These are phyloP conservation scores for Xylariales sp. DNA, from an alignment of 2,329 filamentous ascomycete genomes.

Conservation along the genomic window DNA sequence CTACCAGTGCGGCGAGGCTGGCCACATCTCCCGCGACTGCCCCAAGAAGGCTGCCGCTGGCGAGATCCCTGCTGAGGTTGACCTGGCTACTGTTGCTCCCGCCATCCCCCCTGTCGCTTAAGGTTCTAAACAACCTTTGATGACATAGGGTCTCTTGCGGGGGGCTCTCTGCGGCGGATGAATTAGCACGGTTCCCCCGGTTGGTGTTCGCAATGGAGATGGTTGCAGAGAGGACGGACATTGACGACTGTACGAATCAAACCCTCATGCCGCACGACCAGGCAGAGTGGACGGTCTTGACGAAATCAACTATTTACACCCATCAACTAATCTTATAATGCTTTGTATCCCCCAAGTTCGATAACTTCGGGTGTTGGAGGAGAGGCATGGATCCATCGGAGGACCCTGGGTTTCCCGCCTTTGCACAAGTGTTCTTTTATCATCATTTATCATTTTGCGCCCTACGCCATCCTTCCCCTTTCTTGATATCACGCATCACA, in stretches of 20 bases:
- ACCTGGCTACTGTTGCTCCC: constrained; percentile 19
- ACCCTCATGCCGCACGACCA: not conserved
- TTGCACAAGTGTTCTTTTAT: no score
- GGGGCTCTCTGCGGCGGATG: no score
- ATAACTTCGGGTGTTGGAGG: not conserved
- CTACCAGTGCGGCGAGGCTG: constrained; percentile 94
- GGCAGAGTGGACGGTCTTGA: constrained; percentile 6
- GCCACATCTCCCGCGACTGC: constrained; percentile 95
- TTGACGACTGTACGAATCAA: constrained; percentile 10
- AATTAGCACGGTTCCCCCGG: not conserved
- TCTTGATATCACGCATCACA: no score
- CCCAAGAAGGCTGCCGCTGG: constrained; percentile 62
- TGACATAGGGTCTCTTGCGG: no score
- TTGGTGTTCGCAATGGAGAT: constrained; percentile 3
- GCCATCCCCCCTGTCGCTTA: constrained; percentile 26
- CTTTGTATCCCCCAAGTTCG: no score
- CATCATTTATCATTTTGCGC: no score
- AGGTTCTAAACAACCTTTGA: no score
- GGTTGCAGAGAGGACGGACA: constrained; percentile 6
- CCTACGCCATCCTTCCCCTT: no score
- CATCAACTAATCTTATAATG: constrained; percentile 7
- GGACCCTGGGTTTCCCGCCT: no score
- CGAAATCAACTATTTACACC: constrained; percentile 6
- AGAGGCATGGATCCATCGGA: no score
- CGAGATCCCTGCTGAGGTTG: constrained; percentile 29